Evolutionary conservation across 352 stramenopile species (phyloP), one percentile per base, ranked within the genome.

Genomic region (Nothophytophthora sp.): DNA sequence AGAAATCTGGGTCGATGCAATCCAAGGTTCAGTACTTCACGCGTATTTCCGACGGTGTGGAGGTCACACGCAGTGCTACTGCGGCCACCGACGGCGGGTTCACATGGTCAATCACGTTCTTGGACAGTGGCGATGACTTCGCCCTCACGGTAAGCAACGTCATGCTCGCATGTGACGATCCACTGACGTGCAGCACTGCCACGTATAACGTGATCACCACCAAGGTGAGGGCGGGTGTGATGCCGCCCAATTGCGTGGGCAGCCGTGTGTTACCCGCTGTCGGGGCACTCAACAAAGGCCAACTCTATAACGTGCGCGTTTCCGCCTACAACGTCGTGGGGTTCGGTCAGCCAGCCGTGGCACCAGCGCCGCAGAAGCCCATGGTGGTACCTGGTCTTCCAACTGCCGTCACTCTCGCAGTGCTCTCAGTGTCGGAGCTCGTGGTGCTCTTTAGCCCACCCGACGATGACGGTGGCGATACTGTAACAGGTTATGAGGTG

Each of bases 251-350:
- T 11, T 98, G 95, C 59, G 86, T 64, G 8, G 91, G 92, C 11
- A 78, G 66, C 9, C 74, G 94, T 27, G 66, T 97, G 4, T 74
- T 98, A 22, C 95, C 82, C 3, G 56, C 60, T 0, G 55, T 56
- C 2, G 75, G 69, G 5, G 80, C 73, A 9, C 71, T 99, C 6
- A 85, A 87, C 43, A 86, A 97, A 46, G 95, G 95, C 1, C 70
- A 96, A 43, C 61, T 89, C n/a, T 98, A 99, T 67, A 94, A 97
- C 56, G 89, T 91, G 18, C 90, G 95, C 6, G 92, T 99, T 18
- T 96, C 91, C 28, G 91, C 96, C 7, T 98, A 98, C 70, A 99
- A 99, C 74, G 76, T 84, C 28, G 54, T 97, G n/a, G 96, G 96
- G 8, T 99, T 96, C 53, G 88, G 92, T 12, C 46, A 86, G 11